phyloP scores from a whole-genome alignment of 2,329 filamentous ascomycete genomes.

The Xylariaceae sp. region DNA sequence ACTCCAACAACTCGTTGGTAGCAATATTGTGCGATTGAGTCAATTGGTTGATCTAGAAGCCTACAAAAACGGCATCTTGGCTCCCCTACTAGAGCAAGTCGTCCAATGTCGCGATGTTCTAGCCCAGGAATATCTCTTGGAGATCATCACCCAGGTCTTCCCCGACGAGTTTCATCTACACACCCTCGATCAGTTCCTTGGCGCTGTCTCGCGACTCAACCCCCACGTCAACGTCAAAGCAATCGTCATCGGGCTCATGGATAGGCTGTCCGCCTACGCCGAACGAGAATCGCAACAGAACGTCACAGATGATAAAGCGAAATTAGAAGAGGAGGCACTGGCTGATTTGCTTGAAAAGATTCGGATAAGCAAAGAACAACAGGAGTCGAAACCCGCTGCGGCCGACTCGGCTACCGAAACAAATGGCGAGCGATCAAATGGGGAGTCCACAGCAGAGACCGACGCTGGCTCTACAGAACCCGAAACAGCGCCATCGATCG shows the following conservation, averaged over 20 bases:
- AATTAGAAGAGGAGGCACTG: conserved; percentile 85
- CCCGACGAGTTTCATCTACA: conserved; percentile 98
- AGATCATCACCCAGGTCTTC: conserved; percentile 99
- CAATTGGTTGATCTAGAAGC: conserved; percentile 94
- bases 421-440: conserved; percentile 45
- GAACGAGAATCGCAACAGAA: conserved; percentile 81
- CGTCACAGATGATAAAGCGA: conserved; percentile 72
- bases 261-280: conserved; percentile 92
- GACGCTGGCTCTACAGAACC: conserved; percentile 45
- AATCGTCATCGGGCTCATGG: conserved; percentile 98
- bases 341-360: conserved; percentile 79
- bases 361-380: conserved; percentile 68
- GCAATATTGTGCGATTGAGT: conserved; percentile 92
- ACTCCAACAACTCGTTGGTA: conserved; percentile 92
- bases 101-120: conserved; percentile 97
- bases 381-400: conserved; percentile 36
- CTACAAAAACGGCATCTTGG: conserved; percentile 90
- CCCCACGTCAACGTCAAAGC: conserved; percentile 97
- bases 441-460: conserved; percentile 44
- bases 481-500: conserved; percentile 49
- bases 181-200: conserved; percentile 93
- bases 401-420: conserved; percentile 45
- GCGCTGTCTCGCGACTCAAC: conserved; percentile 89
- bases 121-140: conserved; percentile 94
- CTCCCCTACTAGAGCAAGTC: conserved; percentile 91